A percentile compares a stretch with the other conserved stretches of the same genome.
Conservation (phyloP, 768 basidiomycete genomes). For the Termitomyces sp. region DNA sequence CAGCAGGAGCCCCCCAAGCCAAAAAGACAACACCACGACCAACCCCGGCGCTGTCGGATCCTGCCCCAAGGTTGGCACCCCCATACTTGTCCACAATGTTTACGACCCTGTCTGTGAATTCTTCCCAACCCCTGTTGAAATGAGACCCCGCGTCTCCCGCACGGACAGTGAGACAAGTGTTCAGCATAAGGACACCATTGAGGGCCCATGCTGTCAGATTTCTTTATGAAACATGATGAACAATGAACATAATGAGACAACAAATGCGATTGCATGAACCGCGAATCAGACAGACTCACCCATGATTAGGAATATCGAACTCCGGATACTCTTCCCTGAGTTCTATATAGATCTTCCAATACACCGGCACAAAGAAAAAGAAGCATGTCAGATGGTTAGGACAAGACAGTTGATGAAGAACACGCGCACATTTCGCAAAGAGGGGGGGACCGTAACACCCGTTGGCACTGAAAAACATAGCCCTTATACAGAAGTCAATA, state of each 20-base stretch:
- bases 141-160: constrained; percentile 76
- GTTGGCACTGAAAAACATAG: constrained; percentile 86
- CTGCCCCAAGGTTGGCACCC: constrained; percentile 52
- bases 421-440: constrained; percentile 65
- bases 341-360: constrained; percentile 76
- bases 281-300: constrained; percentile 42
- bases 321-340: constrained; percentile 76
- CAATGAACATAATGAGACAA: constrained; percentile 1
- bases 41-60: constrained; percentile 37
- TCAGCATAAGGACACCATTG: constrained; percentile 86
- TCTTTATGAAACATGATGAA: constrained; percentile 29
- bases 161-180: constrained; percentile 87
- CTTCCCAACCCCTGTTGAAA: constrained; percentile 84
- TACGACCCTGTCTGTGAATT: constrained; percentile 78
- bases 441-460: constrained; percentile 73
- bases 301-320: constrained; percentile 77
- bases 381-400: constrained; percentile 2
- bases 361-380: constrained; percentile 7
- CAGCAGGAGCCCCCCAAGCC: constrained; percentile 88
- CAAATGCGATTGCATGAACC: neutral
- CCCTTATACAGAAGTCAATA: constrained; percentile 36
- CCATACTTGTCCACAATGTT: constrained; percentile 73
- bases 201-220: constrained; percentile 78
- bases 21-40: constrained; percentile 75
- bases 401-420: neutral